Evolutionary conservation across 257 asterid species (phyloP).

Genomic region (Scutellaria barbata): DNA sequence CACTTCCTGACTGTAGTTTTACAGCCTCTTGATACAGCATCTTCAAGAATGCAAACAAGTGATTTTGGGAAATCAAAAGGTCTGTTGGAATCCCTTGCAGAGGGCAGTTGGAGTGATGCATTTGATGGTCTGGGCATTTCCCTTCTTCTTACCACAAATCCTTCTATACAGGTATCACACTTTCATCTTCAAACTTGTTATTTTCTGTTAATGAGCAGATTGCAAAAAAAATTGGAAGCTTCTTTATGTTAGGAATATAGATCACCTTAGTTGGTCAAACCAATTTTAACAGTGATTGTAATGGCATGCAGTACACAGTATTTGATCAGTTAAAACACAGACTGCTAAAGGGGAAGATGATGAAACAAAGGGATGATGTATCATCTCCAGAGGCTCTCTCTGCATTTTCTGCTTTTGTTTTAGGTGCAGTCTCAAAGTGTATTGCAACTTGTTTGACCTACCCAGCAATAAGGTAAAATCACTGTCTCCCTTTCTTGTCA

Average conservation of each 20-base stretch:
- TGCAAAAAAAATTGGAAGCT: not conserved
- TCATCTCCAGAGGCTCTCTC: slow-evolving; percentile 75
- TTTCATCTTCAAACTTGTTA: slow-evolving; percentile 17
- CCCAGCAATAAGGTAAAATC: slow-evolving; percentile 75
- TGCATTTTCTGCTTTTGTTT: slow-evolving; percentile 76
- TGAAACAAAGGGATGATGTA: slow-evolving; percentile 38
- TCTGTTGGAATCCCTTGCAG: slow-evolving; percentile 75
- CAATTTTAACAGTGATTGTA: slow-evolving; percentile 33
- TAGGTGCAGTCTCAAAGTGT: slow-evolving; percentile 87
- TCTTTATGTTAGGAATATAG: slow-evolving; percentile 1
- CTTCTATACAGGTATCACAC: slow-evolving; percentile 73
- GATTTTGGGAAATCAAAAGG: slow-evolving; percentile 93
- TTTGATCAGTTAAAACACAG: slow-evolving; percentile 86
- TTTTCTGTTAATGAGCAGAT: not conserved
- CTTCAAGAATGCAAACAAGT: slow-evolving; percentile 97
- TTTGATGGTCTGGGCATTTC: slow-evolving; percentile 94
- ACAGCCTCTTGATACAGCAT: slow-evolving; percentile 95
- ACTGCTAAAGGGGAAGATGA: slow-evolving; percentile 52
- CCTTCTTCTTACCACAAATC: slow-evolving; percentile 82
- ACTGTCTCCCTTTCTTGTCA: slow-evolving; percentile 17
- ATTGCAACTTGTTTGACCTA: slow-evolving; percentile 83
- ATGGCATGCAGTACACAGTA: slow-evolving; percentile 72
- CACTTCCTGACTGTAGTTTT: slow-evolving; percentile 38
- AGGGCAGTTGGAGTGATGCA: slow-evolving; percentile 76
- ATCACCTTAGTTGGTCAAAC: slow-evolving; percentile 4